Conservation (phyloP, 352 stramenopile genomes). For the Pythium chondricola region DNA sequence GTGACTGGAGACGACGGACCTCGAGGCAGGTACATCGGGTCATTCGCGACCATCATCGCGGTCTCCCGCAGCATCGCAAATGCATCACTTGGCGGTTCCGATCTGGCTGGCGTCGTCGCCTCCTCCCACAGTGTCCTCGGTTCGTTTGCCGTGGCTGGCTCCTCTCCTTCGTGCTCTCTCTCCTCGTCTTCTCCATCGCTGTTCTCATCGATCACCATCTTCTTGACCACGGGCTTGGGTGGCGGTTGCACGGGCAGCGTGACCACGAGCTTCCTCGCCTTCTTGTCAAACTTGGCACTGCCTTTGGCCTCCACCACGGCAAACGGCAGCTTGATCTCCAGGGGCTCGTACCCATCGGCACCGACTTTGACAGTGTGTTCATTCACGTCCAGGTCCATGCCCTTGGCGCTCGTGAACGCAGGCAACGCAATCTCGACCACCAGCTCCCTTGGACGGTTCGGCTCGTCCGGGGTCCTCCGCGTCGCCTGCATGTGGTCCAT, state of each 20-base stretch:
- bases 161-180: constrained; percentile 17
- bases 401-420: constrained; percentile 39
- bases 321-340: constrained; percentile 66
- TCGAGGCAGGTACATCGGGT: constrained; percentile 36
- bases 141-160: too few species aligned
- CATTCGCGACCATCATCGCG: constrained; percentile 59
- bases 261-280: constrained; percentile 56
- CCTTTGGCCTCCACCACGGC: constrained; percentile 73
- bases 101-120: neutral
- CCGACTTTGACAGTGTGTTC: constrained; percentile 35
- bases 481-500: constrained; percentile 66
- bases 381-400: constrained; percentile 66
- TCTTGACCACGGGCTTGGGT: constrained; percentile 15
- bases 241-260: constrained; percentile 75
- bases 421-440: constrained; percentile 65
- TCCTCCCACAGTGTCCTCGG: too few species aligned
- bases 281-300: constrained; percentile 81
- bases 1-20: neutral
- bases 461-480: constrained; percentile 4
- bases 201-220: constrained; percentile 34
- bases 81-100: constrained; percentile 39
- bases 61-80: constrained; percentile 59
- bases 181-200: constrained; percentile 16
- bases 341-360: constrained; percentile 34
- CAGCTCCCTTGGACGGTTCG: constrained; percentile 46